These are phyloP conservation scores for Suillus weaverae DNA, from an alignment of 768 basidiomycete species.

Conservation along the genomic window DNA sequence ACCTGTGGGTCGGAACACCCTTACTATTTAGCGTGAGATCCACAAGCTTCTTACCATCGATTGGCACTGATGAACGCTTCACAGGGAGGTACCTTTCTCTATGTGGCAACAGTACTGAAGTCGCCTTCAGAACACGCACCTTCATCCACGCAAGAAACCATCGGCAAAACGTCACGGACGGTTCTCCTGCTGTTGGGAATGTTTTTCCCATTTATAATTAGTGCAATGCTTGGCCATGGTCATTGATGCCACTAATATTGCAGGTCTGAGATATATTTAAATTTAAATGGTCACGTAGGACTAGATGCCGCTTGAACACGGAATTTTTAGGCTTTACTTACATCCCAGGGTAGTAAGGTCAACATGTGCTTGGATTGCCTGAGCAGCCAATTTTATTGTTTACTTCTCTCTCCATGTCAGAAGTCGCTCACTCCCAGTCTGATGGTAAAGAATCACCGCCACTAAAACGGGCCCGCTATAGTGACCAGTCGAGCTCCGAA, in stretches of 20 bases:
- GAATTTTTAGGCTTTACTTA: not conserved
- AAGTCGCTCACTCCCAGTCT: conserved; percentile 13
- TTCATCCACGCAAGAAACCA: conserved; percentile 35
- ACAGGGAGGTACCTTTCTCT: conserved; percentile 91
- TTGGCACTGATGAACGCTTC: not conserved
- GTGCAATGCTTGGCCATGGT: conserved; percentile 61
- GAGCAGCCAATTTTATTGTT: not conserved
- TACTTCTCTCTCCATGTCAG: not conserved
- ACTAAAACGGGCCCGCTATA: conserved; percentile 39
- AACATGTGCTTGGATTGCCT: not conserved
- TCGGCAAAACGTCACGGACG: conserved; percentile 48
- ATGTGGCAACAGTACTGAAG: conserved; percentile 91
- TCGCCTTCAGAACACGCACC: conserved; percentile 54
- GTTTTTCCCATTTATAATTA: conserved; percentile 64
- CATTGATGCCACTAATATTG: conserved; percentile 30
- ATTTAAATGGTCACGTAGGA: not conserved
- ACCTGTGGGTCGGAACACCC: conserved; percentile 68
- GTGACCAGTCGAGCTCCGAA: conserved; percentile 29
- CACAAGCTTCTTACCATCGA: not conserved
- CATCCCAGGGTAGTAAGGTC: not conserved
- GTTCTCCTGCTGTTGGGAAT: conserved; percentile 65
- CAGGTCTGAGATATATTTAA: not conserved
- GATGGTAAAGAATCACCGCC: conserved; percentile 29
- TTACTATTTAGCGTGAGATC: conserved; percentile 81
- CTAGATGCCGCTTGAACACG: not conserved